phyloP scores from a whole-genome alignment of 768 basidiomycete species.

The Amanita phalloides region DNA sequence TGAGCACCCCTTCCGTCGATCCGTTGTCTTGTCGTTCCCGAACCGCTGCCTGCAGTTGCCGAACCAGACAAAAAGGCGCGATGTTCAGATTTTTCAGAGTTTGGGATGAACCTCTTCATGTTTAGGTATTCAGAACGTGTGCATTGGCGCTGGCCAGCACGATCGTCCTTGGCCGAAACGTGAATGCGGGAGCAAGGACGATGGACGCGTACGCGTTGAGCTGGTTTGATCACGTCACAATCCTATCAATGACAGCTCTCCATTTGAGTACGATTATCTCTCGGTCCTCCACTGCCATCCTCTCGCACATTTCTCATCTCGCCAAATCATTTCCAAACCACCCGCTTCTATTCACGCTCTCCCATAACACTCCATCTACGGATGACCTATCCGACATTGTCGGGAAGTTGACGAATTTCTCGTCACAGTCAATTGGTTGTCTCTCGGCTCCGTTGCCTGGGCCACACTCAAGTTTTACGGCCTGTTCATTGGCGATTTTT shows the following conservation, averaged over 20 bases:
- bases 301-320: slow-evolving; percentile 22
- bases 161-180: too few relatives aligned
- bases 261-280: slow-evolving; percentile 30
- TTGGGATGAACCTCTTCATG: neutral
- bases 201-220: too few relatives aligned
- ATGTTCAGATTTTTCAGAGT: neutral
- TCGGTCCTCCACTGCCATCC: slow-evolving; percentile 23
- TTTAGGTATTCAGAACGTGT: neutral
- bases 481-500: slow-evolving; percentile 51
- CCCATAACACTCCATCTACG: slow-evolving; percentile 25
- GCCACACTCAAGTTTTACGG: slow-evolving; percentile 17
- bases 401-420: slow-evolving; percentile 26
- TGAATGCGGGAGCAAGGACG: too few relatives aligned
- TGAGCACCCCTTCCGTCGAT: neutral
- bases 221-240: too few relatives aligned
- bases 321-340: slow-evolving; percentile 20
- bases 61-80: neutral
- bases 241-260: slow-evolving; percentile 10
- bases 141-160: too few relatives aligned
- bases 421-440: slow-evolving; percentile 43
- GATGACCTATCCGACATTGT: slow-evolving; percentile 30
- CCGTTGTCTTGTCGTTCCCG: neutral
- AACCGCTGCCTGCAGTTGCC: neutral
- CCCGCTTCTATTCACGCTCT: slow-evolving; percentile 41
- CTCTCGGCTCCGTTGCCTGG: slow-evolving; percentile 41